Evolutionary conservation across 345 rosid species (phyloP).

Genomic region (Eucalyptus microcorys): DNA sequence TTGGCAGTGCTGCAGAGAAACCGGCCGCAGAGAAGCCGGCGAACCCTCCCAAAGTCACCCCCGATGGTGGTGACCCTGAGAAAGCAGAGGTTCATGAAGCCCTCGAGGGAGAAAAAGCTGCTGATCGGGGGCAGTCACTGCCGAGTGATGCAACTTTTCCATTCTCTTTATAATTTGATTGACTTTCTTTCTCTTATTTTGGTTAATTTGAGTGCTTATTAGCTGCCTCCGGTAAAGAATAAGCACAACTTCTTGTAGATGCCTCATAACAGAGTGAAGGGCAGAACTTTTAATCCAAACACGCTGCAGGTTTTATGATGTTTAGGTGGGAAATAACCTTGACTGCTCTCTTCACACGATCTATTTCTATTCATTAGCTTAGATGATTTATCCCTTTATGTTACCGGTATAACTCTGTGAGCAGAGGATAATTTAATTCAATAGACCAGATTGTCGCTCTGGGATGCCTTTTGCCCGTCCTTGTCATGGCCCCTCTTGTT

Average conservation of each 20-base stretch:
- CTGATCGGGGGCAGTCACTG: conserved; percentile 6
- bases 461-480: too few relatives aligned
- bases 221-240: background rate
- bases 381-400: background rate
- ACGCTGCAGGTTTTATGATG: too few relatives aligned
- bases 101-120: conserved; percentile 15
- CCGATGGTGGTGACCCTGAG: conserved; percentile 6
- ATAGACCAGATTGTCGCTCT: too few relatives aligned
- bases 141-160: background rate
- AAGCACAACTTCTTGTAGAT: background rate
- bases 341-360: background rate
- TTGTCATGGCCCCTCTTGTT: too few relatives aligned
- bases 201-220: background rate
- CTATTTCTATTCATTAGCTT: background rate
- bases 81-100: conserved; percentile 5
- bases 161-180: background rate
- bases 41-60: conserved; percentile 18
- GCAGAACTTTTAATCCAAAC: background rate
- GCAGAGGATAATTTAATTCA: too few relatives aligned
- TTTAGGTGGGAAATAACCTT: background rate
- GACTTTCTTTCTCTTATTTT: background rate
- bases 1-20: background rate
- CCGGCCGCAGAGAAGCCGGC: background rate
- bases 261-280: background rate
- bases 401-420: too few relatives aligned